A percentile compares a stretch with the other conserved stretches of the same genome.
Conservation (phyloP, 306 rosid genomes). For the Dryas octopetala region DNA sequence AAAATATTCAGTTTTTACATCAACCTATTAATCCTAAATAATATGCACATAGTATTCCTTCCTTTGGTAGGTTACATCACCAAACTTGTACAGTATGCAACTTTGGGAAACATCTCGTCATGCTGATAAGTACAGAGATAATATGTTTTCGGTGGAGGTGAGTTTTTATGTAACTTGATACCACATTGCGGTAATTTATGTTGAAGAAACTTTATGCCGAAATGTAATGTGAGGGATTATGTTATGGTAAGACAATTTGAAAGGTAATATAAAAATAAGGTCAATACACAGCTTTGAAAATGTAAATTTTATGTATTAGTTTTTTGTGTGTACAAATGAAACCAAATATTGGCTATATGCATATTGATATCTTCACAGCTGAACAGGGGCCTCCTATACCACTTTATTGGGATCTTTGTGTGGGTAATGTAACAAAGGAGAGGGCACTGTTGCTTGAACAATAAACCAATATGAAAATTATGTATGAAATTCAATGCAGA, state of each 20-base stretch:
- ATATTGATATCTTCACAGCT: no score
- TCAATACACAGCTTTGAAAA: background rate
- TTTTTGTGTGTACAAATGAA: no score
- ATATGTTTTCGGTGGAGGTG: slow-evolving; percentile 88
- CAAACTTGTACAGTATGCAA: slow-evolving; percentile 79
- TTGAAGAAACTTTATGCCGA: background rate
- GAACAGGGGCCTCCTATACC: no score
- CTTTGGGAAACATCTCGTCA: slow-evolving; percentile 89
- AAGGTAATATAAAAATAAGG: background rate
- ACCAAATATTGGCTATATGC: no score
- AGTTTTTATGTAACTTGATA: slow-evolving; percentile 6
- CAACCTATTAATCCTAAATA: background rate
- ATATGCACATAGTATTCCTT: slow-evolving; percentile 13
- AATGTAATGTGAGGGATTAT: background rate
- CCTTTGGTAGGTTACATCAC: slow-evolving; percentile 69
- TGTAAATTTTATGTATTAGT: no score
- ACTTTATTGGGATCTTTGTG: no score
- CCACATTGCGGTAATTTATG: background rate
- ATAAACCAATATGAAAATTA: background rate
- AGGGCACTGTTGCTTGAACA: background rate
- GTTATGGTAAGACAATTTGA: background rate
- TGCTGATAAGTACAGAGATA: slow-evolving; percentile 79
- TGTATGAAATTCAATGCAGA: background rate
- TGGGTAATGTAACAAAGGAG: background rate
- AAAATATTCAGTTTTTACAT: background rate